Percentiles rank a stretch among this genome's conserved stretches.
Conservation (phyloP, 768 basidiomycete genomes). For the Mycena olivaceomarginata region DNA sequence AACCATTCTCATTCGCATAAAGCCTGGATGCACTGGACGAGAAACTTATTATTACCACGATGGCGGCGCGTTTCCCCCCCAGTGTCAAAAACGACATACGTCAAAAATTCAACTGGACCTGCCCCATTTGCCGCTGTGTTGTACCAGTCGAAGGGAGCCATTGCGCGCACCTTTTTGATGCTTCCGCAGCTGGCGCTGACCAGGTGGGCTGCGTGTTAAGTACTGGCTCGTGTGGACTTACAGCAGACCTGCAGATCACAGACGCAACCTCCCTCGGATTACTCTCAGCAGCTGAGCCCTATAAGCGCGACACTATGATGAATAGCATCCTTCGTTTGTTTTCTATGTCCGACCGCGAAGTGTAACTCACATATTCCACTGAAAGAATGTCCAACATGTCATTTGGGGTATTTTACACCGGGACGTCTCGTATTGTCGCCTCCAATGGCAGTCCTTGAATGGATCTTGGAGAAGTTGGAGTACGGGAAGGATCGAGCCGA, state of each 20-base stretch:
- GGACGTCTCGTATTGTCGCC: conserved; percentile 6
- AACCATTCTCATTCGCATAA: too few species aligned
- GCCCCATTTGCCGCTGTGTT: conserved; percentile 8
- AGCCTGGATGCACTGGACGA: too few species aligned
- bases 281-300: too few species aligned
- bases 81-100: background rate
- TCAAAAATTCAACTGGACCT: background rate
- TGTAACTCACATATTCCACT: background rate
- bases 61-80: too few species aligned
- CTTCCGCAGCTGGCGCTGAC: background rate
- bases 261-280: too few species aligned
- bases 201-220: background rate
- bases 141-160: conserved; percentile 15
- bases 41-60: too few species aligned
- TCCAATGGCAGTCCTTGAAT: conserved; percentile 3
- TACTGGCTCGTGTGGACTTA: background rate
- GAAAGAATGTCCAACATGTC: conserved; percentile 18
- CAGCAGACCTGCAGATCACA: too few species aligned
- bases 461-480: background rate
- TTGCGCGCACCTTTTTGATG: background rate
- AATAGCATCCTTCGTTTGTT: too few species aligned
- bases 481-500: background rate
- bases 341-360: background rate
- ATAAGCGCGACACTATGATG: too few species aligned
- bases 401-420: conserved; percentile 9